Evolutionary conservation across 371 early-diverging fungal species (phyloP), one percentile per base, ranked within the genome.

Genomic region (Lichtheimia ramosa): DNA sequence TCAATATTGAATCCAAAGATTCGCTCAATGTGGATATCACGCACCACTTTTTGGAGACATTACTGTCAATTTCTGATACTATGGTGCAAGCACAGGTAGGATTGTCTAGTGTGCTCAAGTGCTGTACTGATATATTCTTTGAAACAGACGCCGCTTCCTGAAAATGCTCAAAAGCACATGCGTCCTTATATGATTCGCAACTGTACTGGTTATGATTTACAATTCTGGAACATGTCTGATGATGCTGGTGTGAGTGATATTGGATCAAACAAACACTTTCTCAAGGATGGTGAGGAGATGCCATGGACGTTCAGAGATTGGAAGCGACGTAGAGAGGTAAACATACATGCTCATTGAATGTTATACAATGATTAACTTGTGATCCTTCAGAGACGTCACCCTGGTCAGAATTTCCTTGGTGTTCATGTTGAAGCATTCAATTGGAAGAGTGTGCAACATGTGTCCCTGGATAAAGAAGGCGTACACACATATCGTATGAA

Each of bases 221-320:
- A 79, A 24, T 80, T 95, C 18, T 93, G 94, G 94, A 85, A 87
- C 23, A 92, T 90, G 63, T 71, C 69, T n/a, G 71, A 64, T 34
- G 66, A 75, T 55, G 81, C 67, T 13, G 51, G 56, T 15, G 27
- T 61, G 0, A 68, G 69, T 61, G 65, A 64, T 2, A 41, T 65
- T n/a, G 77, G 83, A 25, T 76, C 81, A 0, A 48, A 77, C 15
- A 71, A 87, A 10, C 70, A 77, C 10, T 54, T 71, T 27, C 58
- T 91, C 3, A 57, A 69, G 18, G 77, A 89, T 56, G 83, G 85
- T 14, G 70, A 80, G 25, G 85, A 86, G 8, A 65, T 85, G 7
- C 81, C 88, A 4, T 94, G 92, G 92, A 83, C 85, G 0, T 94
- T 94, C 49, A 86, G 92, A 16, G 90, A 94, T 66, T 94, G 93